A percentile compares a stretch with the other conserved stretches of the same genome.
Conservation (phyloP, 2,329 filamentous ascomycete species). For the Salinomyces thailandicus region DNA sequence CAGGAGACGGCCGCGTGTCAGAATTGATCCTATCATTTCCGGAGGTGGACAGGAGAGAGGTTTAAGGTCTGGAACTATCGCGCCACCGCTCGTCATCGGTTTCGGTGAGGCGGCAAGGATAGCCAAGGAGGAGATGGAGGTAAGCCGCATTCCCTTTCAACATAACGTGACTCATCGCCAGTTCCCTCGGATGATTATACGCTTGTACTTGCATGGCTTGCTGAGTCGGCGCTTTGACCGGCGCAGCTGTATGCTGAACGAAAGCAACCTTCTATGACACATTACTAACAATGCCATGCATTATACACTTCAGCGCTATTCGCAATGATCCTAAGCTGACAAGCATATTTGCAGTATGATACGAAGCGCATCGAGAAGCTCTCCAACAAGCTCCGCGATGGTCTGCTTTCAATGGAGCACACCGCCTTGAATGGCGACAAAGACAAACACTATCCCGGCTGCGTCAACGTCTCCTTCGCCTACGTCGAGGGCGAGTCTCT, state of each 20-base stretch:
- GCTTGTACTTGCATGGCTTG: slow-evolving; percentile 85
- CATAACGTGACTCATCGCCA: not conserved
- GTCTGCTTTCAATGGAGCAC: slow-evolving; percentile 81
- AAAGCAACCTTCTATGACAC: slow-evolving; percentile 59
- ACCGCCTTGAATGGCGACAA: slow-evolving; percentile 82
- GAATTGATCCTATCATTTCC: slow-evolving; percentile 89
- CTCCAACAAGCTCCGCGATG: slow-evolving; percentile 72
- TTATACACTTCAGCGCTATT: too few species aligned
- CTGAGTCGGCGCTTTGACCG: slow-evolving; percentile 57
- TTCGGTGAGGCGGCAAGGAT: slow-evolving; percentile 94
- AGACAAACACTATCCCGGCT: slow-evolving; percentile 80
- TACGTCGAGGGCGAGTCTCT: slow-evolving; percentile 98
- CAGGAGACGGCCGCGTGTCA: slow-evolving; percentile 80
- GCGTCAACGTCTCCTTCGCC: slow-evolving; percentile 95
- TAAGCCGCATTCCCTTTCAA: slow-evolving; percentile 41
- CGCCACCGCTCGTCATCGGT: slow-evolving; percentile 77
- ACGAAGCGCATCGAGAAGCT: slow-evolving; percentile 70
- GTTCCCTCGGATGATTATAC: slow-evolving; percentile 57
- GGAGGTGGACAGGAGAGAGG: slow-evolving; percentile 95
- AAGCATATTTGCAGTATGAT: slow-evolving; percentile 59
- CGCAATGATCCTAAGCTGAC: not conserved
- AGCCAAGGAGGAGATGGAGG: slow-evolving; percentile 78
- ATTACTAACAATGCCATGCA: not conserved
- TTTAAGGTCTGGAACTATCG: slow-evolving; percentile 83
- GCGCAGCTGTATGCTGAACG: slow-evolving; percentile 37